A percentile compares a stretch with the other conserved stretches of the same genome.
Conservation (phyloP, 768 basidiomycete genomes). For the Boletus rubropictus region DNA sequence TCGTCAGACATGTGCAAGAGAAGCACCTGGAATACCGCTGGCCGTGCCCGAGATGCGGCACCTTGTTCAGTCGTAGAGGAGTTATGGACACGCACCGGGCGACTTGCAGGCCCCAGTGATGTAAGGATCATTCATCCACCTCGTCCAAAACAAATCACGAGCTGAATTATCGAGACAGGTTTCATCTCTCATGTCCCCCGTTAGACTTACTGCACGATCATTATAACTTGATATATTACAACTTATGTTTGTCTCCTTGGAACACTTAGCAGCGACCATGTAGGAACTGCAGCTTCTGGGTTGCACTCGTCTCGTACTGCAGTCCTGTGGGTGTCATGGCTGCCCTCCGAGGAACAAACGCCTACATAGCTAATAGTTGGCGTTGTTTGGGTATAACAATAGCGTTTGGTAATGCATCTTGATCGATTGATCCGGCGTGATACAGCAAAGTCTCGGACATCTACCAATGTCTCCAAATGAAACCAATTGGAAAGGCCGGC, state of each 20-base stretch:
- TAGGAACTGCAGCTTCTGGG: not conserved
- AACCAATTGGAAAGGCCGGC: too few relatives aligned
- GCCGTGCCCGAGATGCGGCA: conserved; percentile 18
- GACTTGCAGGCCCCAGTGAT: conserved; percentile 3
- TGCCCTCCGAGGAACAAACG: conserved; percentile 2
- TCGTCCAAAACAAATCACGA: not conserved
- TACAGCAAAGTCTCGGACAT: too few relatives aligned
- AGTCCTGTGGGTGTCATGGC: not conserved
- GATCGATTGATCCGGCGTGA: too few relatives aligned
- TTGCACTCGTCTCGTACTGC: not conserved
- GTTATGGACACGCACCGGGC: conserved; percentile 15
- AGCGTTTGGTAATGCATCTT: too few relatives aligned
- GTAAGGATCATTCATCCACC: not conserved
- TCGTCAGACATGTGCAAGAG: conserved; percentile 23
- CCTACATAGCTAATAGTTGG: conserved; percentile 3
- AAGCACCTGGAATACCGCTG: conserved; percentile 20
- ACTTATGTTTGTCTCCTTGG: too few relatives aligned
- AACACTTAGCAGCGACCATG: too few relatives aligned
- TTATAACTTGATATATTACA: too few relatives aligned
- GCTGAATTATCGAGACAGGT: too few relatives aligned
- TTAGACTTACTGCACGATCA: not conserved
- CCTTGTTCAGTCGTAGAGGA: conserved; percentile 18
- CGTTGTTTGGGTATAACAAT: not conserved
- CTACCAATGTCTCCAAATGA: too few relatives aligned
- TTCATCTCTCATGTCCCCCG: not conserved